Evolutionary conservation across 192 early-diverging fungal genomes (phyloP).

Genomic region (Mortierella hygrophila): DNA sequence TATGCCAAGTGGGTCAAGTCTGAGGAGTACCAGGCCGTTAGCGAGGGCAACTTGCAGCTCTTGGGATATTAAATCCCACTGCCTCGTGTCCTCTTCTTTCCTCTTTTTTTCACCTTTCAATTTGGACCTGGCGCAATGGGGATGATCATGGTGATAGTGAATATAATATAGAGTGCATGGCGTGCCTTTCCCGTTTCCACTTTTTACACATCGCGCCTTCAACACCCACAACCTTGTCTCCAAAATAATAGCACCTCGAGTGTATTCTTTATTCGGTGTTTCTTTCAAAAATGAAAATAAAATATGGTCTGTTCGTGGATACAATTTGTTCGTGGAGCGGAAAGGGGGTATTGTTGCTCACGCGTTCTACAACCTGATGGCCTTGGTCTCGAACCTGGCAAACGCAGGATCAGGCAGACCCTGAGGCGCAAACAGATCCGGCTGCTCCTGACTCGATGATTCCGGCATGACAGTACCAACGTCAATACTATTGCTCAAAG

Average conservation of each 20-base stretch:
- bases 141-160: background rate
- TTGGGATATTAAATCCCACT: slow-evolving; percentile 15
- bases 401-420: slow-evolving; percentile 26
- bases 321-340: too few species aligned
- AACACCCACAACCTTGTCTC: too few species aligned
- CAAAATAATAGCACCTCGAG: too few species aligned
- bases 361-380: background rate
- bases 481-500: background rate
- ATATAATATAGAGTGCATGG: background rate
- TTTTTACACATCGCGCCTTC: too few species aligned
- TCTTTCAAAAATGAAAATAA: background rate
- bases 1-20: slow-evolving; percentile 30
- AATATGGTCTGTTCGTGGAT: too few species aligned
- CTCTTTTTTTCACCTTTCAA: too few species aligned
- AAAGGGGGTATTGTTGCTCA: too few species aligned
- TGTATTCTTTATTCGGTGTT: background rate
- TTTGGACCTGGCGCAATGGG: too few species aligned
- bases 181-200: too few species aligned
- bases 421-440: background rate
- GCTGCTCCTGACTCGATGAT: background rate
- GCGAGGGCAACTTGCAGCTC: slow-evolving; percentile 14
- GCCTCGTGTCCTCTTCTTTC: background rate
- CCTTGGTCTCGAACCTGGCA: slow-evolving; percentile 22
- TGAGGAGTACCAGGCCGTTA: slow-evolving; percentile 4
- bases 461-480: background rate